Percentiles rank a stretch among this genome's conserved stretches.
phyloP scores from a whole-genome alignment of 768 basidiomycete species.

The Pleurotus djamor region DNA sequence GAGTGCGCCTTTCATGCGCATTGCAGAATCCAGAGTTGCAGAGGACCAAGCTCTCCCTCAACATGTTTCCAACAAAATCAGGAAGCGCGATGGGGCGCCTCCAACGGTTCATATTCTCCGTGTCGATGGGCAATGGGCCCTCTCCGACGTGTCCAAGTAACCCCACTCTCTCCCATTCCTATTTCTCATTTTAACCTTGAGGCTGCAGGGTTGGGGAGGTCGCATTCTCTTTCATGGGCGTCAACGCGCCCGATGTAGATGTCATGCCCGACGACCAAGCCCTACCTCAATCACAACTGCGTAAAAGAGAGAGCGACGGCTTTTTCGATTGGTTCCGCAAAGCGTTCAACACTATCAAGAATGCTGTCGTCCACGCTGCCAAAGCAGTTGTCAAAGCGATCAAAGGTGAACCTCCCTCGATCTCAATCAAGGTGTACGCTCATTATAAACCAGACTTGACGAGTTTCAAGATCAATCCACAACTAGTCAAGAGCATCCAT shows the following conservation, averaged over 20 bases:
- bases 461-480: neutral
- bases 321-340: neutral
- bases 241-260: slow-evolving; percentile 12
- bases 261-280: neutral
- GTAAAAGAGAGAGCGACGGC: neutral
- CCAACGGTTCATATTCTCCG: neutral
- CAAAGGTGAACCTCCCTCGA: neutral
- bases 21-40: neutral
- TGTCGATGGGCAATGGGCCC: neutral
- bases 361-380: neutral
- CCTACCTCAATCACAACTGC: neutral
- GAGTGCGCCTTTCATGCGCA: neutral
- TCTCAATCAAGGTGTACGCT: neutral
- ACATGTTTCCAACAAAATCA: neutral
- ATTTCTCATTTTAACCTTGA: too few relatives aligned
- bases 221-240: slow-evolving; percentile 7
- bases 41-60: neutral
- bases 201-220: neutral
- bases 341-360: neutral
- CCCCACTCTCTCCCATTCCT: too few relatives aligned
- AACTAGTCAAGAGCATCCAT: neutral
- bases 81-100: neutral
- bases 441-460: neutral
- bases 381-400: neutral
- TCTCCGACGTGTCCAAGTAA: neutral